Evolutionary conservation across 306 rosid genomes (phyloP), one percentile per base, ranked within the genome.

Genomic region (Prunus dulcis): DNA sequence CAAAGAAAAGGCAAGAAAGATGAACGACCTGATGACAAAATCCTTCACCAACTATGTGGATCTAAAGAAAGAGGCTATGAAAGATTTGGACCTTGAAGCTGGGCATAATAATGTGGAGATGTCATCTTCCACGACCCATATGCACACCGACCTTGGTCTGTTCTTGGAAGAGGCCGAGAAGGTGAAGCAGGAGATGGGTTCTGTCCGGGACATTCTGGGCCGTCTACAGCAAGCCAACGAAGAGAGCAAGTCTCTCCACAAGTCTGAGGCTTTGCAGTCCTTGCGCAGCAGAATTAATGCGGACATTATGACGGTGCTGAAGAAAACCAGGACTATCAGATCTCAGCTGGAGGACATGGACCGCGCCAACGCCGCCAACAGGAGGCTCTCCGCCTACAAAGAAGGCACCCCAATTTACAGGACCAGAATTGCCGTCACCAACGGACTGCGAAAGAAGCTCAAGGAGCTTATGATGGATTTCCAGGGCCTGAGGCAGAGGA

Each of bases 401-500:
- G 91, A 86, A 2, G 91, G 93, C 9, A 62, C 89, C 10, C 91
- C 96, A 0, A 87, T 91, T 51, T 89, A 91, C 83, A 60, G 98
- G 49, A 89, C 97, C 0, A 56, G 98, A 11, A 86, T 89, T 0
- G 92, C 97, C 0, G 98, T 91, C 10, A 89, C 96, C 4, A 88
- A 84, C 12, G 98, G 98, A 8, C 74, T 93, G 22, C 64, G 97
- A 1, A 87, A 83, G 93, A 88, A 89, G 82, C 88, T 91, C 7
- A 89, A 88, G 82, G 98, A 93, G 76, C 74, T 91, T 0, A 93
- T 93, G 98, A 88, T 91, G 96, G 97, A 93, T 63, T 93, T 93
- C 52, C 98, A 93, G 81, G 87, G 80, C 0, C 75, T 89, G 73
- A 83, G 97, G 69, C 97, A 91, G 78, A 87, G 82, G 79, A 91